Evolutionary conservation across 2,329 filamentous ascomycete genomes (phyloP).

Genomic region (Fusarium gaditjirri): DNA sequence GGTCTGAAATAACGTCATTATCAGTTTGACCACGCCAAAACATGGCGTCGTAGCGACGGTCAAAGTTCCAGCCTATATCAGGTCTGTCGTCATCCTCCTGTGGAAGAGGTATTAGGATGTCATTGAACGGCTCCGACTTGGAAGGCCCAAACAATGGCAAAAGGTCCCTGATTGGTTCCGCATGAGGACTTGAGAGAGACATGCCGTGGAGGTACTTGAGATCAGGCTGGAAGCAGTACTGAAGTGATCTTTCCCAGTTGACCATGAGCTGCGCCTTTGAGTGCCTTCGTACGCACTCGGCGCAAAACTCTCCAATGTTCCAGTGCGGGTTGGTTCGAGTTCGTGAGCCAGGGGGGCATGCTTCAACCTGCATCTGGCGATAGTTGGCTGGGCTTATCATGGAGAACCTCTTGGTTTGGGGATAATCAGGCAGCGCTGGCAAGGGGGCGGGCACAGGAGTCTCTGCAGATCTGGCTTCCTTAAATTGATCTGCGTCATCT

Average conservation of each 20-base stretch:
- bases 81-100: constrained; percentile 56
- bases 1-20: constrained; percentile 60
- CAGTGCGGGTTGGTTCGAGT: constrained; percentile 69
- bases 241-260: constrained; percentile 72
- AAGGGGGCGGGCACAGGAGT: constrained; percentile 1
- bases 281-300: constrained; percentile 70
- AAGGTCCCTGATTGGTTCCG: constrained; percentile 71
- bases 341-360: constrained; percentile 72
- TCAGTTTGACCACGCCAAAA: constrained; percentile 81
- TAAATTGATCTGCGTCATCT: neutral
- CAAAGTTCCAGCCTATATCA: constrained; percentile 60
- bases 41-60: constrained; percentile 70
- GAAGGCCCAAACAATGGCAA: constrained; percentile 81
- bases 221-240: constrained; percentile 82
- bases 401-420: neutral
- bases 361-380: constrained; percentile 56
- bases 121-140: constrained; percentile 77
- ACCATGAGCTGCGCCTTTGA: constrained; percentile 73
- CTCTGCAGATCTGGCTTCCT: neutral
- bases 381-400: constrained; percentile 47
- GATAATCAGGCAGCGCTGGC: constrained; percentile 6
- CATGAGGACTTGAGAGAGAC: constrained; percentile 71
- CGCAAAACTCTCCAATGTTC: constrained; percentile 73
- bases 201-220: constrained; percentile 79
- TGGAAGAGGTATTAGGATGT: constrained; percentile 77